Evolutionary conservation across 352 stramenopile genomes (phyloP).

Genomic region (Blastocystis sp.): DNA sequence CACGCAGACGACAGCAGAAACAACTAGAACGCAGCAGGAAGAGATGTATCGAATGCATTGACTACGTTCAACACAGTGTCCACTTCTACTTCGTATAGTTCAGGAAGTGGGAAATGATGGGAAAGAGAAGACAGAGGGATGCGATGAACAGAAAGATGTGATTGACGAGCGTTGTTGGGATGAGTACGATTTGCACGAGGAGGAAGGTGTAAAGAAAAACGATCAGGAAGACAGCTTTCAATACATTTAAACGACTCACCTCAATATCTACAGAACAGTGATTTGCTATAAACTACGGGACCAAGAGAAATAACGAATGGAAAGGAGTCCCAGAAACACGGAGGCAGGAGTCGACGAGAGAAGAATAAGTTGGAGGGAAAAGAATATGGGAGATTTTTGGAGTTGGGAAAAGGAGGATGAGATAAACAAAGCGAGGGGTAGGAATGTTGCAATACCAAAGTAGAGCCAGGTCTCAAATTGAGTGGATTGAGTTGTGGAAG

Average conservation of each 20-base stretch:
- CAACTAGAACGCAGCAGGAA: background rate
- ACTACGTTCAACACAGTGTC: background rate
- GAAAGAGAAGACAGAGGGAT: background rate
- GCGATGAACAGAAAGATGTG: conserved; percentile 1
- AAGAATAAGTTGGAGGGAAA: background rate
- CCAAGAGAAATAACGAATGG: conserved; percentile 17
- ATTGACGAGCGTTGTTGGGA: background rate
- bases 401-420: background rate
- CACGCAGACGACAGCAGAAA: background rate
- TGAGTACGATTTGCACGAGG: background rate
- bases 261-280: background rate
- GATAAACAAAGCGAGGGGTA: background rate
- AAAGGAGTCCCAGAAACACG: conserved; percentile 37
- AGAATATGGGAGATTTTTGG: background rate
- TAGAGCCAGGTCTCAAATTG: conserved; percentile 53
- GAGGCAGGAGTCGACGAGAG: background rate
- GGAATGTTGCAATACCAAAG: background rate
- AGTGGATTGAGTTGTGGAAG: background rate
- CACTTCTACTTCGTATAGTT: background rate
- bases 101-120: conserved; percentile 8
- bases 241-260: background rate
- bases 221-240: conserved; percentile 33
- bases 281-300: background rate
- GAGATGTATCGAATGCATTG: background rate
- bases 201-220: background rate